Conservation (phyloP, 2,329 filamentous ascomycete species). For the Metarhizium anisopliae region DNA sequence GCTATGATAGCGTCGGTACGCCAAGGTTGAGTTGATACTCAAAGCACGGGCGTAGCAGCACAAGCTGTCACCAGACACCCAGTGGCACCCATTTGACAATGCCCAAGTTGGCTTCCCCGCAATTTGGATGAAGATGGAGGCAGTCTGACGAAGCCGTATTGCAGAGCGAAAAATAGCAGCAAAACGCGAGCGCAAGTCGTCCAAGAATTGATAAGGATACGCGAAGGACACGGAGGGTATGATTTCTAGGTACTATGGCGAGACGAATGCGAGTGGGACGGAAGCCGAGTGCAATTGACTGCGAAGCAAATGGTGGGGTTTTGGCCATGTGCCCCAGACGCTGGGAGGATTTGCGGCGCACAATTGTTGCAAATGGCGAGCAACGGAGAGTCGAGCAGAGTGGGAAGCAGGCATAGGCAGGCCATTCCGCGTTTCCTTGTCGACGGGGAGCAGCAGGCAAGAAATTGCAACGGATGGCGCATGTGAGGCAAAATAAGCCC, state of each 20-base stretch:
- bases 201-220: background rate
- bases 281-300: background rate
- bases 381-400: conserved; percentile 1
- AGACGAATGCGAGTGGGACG: background rate
- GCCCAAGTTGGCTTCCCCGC: conserved; percentile 1
- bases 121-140: background rate
- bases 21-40: background rate
- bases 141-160: background rate
- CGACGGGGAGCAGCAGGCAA: background rate
- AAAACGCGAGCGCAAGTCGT: background rate
- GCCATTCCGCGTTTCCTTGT: background rate
- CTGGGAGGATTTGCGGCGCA: conserved; percentile 4
- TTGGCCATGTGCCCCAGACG: conserved; percentile 1
- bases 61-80: conserved; percentile 1
- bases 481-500: conserved; percentile 5
- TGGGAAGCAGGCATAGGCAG: conserved; percentile 3
- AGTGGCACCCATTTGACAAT: conserved; percentile 4
- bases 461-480: background rate
- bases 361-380: conserved; percentile 4
- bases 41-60: background rate
- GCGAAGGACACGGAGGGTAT: background rate
- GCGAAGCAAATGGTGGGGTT: background rate
- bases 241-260: conserved; percentile 1
- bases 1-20: background rate
- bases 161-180: background rate